Evolutionary conservation across 1,284 basidiomycete species (phyloP), one percentile per base, ranked within the genome.

Genomic region (Rhodotorula sp.): DNA sequence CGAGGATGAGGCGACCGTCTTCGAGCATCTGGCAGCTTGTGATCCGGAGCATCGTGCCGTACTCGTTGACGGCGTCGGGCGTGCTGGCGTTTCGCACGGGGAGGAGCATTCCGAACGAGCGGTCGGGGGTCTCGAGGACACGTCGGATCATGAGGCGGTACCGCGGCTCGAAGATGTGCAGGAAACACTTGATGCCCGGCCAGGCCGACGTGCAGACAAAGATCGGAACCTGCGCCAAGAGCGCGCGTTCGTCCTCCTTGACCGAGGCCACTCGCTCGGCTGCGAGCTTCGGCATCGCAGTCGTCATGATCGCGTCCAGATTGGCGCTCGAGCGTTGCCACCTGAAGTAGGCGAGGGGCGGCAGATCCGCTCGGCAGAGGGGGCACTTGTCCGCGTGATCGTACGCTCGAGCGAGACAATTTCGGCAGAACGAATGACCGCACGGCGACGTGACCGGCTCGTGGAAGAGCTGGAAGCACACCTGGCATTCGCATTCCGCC

Each of bases 41-140:
- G 70, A 98, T 95, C 80, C 93, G 88, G 62, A 97, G 85, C 90
- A 97, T 95, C 43, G 93, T 97, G 3, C 94, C 94, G 81, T 90
- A 97, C 69, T 90, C 88, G 69, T 83, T 81, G 69, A 82, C 80
- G 62, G 86, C 84, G 49, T 78, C 77, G 18, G 77, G 71, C 4
- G 43, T 54, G 76, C 69, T 55, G 54, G 82, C 3, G 84, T 83
- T 1, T 14, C 47, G 45, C 7, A 43, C 5, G 8, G 88, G 87
- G 83, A 95, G 87, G 77, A 97, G 87, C 91, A 97, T 97, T 28
- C 95, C 95, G 80, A 98, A 97, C 31, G 85, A 83, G 19, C 90
- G 91, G 38, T 83, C 84, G 7, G 87, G 84, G 19, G 86, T 87
- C 76, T 92, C 89, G 64, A 97, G 87, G 79, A 91, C 93, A 6